Conservation (phyloP, 2,329 filamentous ascomycete species). For the Cladophialophora immunda region DNA sequence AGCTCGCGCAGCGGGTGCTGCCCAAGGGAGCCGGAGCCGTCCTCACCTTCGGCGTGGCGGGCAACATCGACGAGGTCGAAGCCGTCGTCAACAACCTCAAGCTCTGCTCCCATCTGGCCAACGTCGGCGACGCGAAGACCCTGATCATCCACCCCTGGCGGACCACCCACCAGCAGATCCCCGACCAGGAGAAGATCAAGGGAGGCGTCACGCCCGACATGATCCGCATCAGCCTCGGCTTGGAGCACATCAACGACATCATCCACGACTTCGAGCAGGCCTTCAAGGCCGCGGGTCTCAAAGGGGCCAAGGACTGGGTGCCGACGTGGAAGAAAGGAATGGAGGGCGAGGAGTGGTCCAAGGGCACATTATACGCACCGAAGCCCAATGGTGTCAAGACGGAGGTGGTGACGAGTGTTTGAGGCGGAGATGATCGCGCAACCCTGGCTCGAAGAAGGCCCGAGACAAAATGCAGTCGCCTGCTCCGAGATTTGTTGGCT, state of each 20-base stretch:
- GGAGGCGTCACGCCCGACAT: slow-evolving; percentile 83
- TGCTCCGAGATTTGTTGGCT: too few relatives aligned
- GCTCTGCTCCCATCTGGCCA: slow-evolving; percentile 94
- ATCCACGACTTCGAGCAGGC: slow-evolving; percentile 89
- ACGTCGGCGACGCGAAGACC: slow-evolving; percentile 90
- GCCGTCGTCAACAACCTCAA: slow-evolving; percentile 93
- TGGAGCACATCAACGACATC: slow-evolving; percentile 92
- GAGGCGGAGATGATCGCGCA: too few relatives aligned
- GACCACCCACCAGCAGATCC: slow-evolving; percentile 87
- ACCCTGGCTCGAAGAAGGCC: too few relatives aligned
- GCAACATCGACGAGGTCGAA: slow-evolving; percentile 79
- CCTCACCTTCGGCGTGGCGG: slow-evolving; percentile 93
- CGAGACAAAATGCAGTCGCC: too few relatives aligned
- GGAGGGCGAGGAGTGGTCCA: slow-evolving; percentile 17
- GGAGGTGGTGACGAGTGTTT: slow-evolving; percentile 2
- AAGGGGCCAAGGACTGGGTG: slow-evolving; percentile 21
- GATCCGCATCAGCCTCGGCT: slow-evolving; percentile 89
- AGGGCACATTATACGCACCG: slow-evolving; percentile 22
- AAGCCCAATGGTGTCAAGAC: slow-evolving; percentile 6
- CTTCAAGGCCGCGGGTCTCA: slow-evolving; percentile 63
- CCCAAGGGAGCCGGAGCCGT: slow-evolving; percentile 86
- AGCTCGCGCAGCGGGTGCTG: slow-evolving; percentile 84
- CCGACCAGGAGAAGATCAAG: slow-evolving; percentile 75
- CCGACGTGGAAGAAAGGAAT: slow-evolving; percentile 24
- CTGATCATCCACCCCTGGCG: slow-evolving; percentile 89